Base-by-base conservation (phyloP, 2,329 filamentous ascomycete genomes). In the Aspergillus tanneri region DNA sequence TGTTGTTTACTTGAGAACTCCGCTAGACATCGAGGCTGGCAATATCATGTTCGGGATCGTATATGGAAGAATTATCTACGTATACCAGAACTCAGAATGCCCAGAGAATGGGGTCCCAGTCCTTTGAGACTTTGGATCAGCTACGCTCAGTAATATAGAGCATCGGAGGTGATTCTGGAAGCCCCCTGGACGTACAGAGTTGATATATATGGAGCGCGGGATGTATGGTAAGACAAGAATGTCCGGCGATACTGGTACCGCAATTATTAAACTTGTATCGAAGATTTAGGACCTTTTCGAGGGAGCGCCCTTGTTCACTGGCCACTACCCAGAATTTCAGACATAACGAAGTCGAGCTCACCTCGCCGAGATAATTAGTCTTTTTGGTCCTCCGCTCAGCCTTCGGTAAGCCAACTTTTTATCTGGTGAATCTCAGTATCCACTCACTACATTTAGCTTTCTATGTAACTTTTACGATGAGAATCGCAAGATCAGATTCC, bases 181-280 rank as follows among this genome's bases (percentile, higher is more conserved):
- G 63, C 56, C 2, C 67, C 70, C 1, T 80, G 77, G 77, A 62
- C 63, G 0, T 76, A 72, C 43, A 63, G 67, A 12, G 64, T 76
- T 10, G 77, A 81, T 60, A 74, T n/a, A n/a, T 81, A 43, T 81
- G 77, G 77, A 78, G 76, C 46, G 66, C 69, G 4, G 76, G 76
- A 7, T 74, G 71, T 45, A 71, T 80, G 76, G 75, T 77, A 64
- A 64, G 69, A 6, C 6, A 37, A 42, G 25, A 18, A 40, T 41
- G n/a, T 28, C 25, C 41, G 36, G 50, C 51, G 23, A 16, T n/a
- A n/a, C n/a, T n/a, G n/a, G n/a, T n/a, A n/a, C 2, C 11, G 24
- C 6, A 11, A 6, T 25, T 25, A 11, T 6, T 2, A 6, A 25
- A 25, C 24, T 12, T 52, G 7, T 6, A 6, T 50, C 3, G 45